Evolutionary conservation across 192 early-diverging fungal species (phyloP).

Genomic region (Rhizoclosmatium globosum): DNA sequence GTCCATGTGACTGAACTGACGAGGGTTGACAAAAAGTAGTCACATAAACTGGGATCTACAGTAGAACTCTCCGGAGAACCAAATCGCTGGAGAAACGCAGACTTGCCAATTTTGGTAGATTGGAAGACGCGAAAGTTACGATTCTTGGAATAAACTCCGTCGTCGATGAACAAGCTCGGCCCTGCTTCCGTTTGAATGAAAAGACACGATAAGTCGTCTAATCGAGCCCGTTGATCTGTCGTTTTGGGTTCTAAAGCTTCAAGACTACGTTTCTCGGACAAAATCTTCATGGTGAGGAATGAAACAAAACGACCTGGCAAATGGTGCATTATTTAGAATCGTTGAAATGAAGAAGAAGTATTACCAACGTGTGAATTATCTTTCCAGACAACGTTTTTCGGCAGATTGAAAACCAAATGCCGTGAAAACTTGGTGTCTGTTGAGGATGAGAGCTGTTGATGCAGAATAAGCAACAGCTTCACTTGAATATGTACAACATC

Average conservation of each 20-base stretch:
- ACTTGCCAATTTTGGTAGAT: conserved; percentile 44
- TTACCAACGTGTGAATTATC: conserved; percentile 37
- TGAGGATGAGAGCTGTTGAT: conserved; percentile 26
- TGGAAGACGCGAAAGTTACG: conserved; percentile 41
- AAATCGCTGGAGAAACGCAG: conserved; percentile 14
- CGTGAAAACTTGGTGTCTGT: conserved; percentile 41
- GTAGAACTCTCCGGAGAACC: no score
- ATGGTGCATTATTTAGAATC: no score
- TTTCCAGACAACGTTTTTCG: conserved; percentile 15
- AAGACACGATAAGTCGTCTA: background rate
- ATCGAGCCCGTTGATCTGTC: background rate
- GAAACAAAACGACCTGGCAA: background rate
- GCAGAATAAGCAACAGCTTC: no score
- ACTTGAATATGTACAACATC: no score
- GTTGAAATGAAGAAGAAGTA: no score
- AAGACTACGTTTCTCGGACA: background rate
- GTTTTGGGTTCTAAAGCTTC: background rate
- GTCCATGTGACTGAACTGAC: conserved; percentile 23
- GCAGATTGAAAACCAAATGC: conserved; percentile 41
- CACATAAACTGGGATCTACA: background rate
- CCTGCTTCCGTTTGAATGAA: background rate
- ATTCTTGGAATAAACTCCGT: conserved; percentile 44
- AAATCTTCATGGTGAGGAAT: background rate
- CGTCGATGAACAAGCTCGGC: conserved; percentile 30
- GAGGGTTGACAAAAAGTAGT: conserved; percentile 42